Evolutionary conservation across 306 rosid genomes (phyloP).

Genomic region (Datisca glomerata): DNA sequence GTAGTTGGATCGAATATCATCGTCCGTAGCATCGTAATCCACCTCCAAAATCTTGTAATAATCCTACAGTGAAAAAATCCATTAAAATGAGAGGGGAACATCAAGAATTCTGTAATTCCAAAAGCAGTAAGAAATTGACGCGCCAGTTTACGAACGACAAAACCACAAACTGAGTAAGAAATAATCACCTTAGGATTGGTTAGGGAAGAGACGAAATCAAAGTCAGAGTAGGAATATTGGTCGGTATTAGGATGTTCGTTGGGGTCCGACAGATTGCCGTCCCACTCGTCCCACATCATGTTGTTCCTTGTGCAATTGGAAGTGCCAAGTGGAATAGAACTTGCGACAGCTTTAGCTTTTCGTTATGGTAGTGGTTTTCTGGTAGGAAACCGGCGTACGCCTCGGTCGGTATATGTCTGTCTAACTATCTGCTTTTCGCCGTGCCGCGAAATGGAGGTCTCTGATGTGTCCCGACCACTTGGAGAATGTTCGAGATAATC

Average conservation of each 20-base stretch:
- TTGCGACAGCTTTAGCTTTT: too few relatives aligned
- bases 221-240: slow-evolving; percentile 37
- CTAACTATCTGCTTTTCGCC: too few relatives aligned
- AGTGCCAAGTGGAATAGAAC: too few relatives aligned
- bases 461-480: too few relatives aligned
- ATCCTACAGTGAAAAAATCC: slow-evolving; percentile 31
- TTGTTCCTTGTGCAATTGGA: too few relatives aligned
- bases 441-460: too few relatives aligned
- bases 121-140: background rate
- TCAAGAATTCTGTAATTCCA: background rate
- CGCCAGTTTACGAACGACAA: background rate
- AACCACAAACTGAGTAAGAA: background rate
- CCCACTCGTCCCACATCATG: slow-evolving; percentile 53
- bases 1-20: slow-evolving; percentile 74
- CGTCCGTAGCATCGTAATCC: slow-evolving; percentile 83
- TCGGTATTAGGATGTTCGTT: slow-evolving; percentile 20
- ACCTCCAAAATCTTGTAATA: slow-evolving; percentile 81
- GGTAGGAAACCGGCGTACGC: too few relatives aligned
- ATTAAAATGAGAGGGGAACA: background rate
- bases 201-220: slow-evolving; percentile 50
- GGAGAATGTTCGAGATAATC: too few relatives aligned
- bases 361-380: too few relatives aligned
- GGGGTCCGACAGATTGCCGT: slow-evolving; percentile 14
- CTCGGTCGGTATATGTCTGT: too few relatives aligned
- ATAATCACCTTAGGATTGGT: slow-evolving; percentile 54